A percentile compares a stretch with the other conserved stretches of the same genome.
These are phyloP conservation scores for Circinella minor DNA, from an alignment of 371 early-diverging fungal species.

Conservation along the genomic window DNA sequence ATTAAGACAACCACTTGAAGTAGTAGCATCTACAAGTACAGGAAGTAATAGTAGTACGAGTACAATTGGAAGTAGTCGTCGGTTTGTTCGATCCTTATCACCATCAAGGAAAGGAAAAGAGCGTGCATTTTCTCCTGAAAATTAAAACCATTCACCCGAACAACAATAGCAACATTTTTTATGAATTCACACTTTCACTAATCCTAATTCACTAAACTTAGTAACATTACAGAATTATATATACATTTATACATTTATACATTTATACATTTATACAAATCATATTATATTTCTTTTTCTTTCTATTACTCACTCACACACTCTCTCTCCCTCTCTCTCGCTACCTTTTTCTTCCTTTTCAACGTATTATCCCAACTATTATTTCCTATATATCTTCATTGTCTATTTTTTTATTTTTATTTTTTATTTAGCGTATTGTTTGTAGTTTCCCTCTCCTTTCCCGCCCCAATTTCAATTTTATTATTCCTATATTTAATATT, in stretches of 20 bases:
- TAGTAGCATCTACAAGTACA: background rate
- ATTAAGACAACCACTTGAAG: background rate
- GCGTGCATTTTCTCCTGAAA: conserved; percentile 2
- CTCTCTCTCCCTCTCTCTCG: too few species aligned
- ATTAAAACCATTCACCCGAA: background rate
- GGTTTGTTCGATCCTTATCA: conserved; percentile 1
- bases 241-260: too few species aligned
- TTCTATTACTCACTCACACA: too few species aligned
- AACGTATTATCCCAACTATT: too few species aligned
- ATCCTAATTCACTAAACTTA: too few species aligned
- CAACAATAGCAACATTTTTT: background rate
- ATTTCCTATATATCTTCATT: too few species aligned
- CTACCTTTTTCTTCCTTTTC: too few species aligned
- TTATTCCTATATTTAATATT: background rate
- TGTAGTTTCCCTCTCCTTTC: background rate
- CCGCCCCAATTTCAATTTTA: background rate
- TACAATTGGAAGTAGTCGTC: conserved; percentile 3
- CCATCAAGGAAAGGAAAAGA: conserved; percentile 10
- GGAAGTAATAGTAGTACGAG: conserved; percentile 4
- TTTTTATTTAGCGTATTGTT: background rate
- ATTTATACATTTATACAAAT: too few species aligned
- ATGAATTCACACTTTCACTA: too few species aligned
- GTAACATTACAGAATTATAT: too few species aligned
- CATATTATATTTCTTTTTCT: too few species aligned
- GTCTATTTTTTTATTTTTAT: background rate